Base-by-base conservation (phyloP, 768 basidiomycete genomes). In the Rhodotorula diobovata region DNA sequence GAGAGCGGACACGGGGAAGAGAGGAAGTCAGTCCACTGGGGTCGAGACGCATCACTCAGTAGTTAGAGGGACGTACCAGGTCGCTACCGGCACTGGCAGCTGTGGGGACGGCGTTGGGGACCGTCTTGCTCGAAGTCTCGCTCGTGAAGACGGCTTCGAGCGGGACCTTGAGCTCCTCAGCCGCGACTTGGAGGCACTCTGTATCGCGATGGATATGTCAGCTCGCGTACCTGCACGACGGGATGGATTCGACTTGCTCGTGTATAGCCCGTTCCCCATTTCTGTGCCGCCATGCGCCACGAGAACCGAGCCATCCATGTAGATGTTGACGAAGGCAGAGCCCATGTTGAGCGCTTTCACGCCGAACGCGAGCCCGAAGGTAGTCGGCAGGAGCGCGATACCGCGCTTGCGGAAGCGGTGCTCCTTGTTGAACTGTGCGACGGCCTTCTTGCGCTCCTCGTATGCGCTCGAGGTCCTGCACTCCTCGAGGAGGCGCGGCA, bases 201-300 rank as follows among this genome's bases (percentile, higher is more conserved):
- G 5, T 11, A 1, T 20, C 7, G 35, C 3, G 30, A 41, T 11
- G 20, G 7, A 11, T 5, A 34, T 12, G 20, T 56, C 34, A 56
- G 77, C 18, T 70, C 71, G 65, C 56, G 54, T 67, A 23, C n/a
- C n/a, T n/a, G 20, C 2, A 30, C 28, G 46, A 35, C 15, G n/a
- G n/a, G 23, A 50, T 39, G 32, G n/a, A 10, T 4, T 1, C 28
- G n/a, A 43, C 39, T 45, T 35, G 46, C 23, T n/a, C n/a, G n/a
- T 8, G 23, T 50, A 25, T 7, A 50, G 25, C 1, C n/a, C n/a
- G 11, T 45, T 46, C 34, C 54, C 45, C 68, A 73, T 76, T 58
- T 78, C 78, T 2, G 72, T 76, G 0, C 78, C 78, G 20, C 78
- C 78, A 43, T 78, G 78, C 46, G 74, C 73, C 34, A 78, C 71